Conservation (phyloP, 139 green algal genomes). For the Closterium sp. region DNA sequence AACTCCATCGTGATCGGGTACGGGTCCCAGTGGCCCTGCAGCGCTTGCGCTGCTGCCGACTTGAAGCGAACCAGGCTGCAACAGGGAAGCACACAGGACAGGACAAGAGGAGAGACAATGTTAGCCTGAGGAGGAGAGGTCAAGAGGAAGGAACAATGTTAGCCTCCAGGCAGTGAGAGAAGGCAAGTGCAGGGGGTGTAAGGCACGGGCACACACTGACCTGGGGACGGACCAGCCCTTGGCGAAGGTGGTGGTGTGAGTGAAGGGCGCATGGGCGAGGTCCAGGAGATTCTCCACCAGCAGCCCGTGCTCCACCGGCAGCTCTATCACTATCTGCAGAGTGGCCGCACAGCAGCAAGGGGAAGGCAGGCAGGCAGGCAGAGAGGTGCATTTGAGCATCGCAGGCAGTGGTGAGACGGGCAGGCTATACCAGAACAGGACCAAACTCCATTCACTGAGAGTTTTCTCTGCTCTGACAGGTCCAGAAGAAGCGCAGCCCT, state of each 20-base stretch:
- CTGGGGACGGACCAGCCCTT: slow-evolving; percentile 94
- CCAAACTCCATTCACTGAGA: no score
- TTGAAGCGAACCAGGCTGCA: slow-evolving; percentile 76
- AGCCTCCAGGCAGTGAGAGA: no score
- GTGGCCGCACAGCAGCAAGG: no score
- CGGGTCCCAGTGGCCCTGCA: slow-evolving; percentile 88
- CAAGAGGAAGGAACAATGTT: no score
- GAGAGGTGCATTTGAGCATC: no score
- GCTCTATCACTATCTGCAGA: slow-evolving; percentile 79
- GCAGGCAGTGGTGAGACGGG: no score
- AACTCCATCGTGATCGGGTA: slow-evolving; percentile 99
- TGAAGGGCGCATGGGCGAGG: slow-evolving; percentile 98
- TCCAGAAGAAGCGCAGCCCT: neutral
- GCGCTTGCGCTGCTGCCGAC: slow-evolving; percentile 17
- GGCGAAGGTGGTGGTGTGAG: slow-evolving; percentile 95
- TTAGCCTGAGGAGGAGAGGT: no score
- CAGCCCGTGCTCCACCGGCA: slow-evolving; percentile 96
- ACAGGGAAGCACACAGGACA: neutral
- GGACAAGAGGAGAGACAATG: neutral
- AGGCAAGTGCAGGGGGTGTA: neutral
- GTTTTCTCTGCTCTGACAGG: no score
- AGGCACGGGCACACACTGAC: neutral
- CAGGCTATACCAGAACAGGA: no score
- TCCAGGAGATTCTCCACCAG: slow-evolving; percentile 99
- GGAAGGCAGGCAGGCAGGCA: no score